A percentile compares a stretch with the other conserved stretches of the same genome.
Evolutionary conservation across 2,329 filamentous ascomycete species (phyloP).

Genomic region (Paramyrothecium sp.): DNA sequence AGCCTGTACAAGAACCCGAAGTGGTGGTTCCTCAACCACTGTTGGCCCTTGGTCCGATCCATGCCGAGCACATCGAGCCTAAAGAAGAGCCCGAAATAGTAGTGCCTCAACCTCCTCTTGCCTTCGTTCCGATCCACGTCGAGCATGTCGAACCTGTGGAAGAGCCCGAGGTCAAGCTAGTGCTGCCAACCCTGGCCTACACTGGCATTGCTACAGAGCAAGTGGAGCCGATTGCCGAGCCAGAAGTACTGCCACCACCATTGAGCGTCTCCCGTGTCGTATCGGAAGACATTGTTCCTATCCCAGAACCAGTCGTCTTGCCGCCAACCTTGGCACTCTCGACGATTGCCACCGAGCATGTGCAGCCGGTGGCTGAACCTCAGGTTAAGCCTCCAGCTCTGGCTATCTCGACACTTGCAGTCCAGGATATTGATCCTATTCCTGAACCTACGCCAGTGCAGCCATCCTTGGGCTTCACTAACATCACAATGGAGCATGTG

Average conservation of each 20-base stretch:
- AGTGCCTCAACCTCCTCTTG: constrained; percentile 11
- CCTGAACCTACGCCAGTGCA: constrained; percentile 15
- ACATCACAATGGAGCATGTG: constrained; percentile 26
- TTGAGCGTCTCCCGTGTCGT: constrained; percentile 16
- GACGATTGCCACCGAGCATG: constrained; percentile 16
- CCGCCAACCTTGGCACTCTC: constrained; percentile 10
- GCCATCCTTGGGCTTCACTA: constrained; percentile 32
- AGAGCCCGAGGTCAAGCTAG: constrained; percentile 18
- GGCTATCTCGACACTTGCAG: constrained; percentile 23
- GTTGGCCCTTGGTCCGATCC: constrained; percentile 27
- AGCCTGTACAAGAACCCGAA: constrained; percentile 26
- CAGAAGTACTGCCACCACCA: constrained; percentile 12
- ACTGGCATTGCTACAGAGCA: constrained; percentile 30
- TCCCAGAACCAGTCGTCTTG: constrained; percentile 22
- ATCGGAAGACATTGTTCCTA: constrained; percentile 21
- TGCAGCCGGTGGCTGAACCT: constrained; percentile 27
- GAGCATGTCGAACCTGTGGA: constrained; percentile 28
- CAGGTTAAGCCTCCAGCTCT: constrained; percentile 18
- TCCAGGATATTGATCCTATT: constrained; percentile 24
- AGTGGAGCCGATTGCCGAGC: constrained; percentile 29
- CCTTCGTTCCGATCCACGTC: constrained; percentile 15
- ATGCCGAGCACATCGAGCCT: constrained; percentile 30
- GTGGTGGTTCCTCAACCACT: constrained; percentile 15
- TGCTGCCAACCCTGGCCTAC: constrained; percentile 12
- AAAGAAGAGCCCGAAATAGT: constrained; percentile 23